These are phyloP conservation scores for Barnettozyma pratensis DNA, from an alignment of 805 yeast species.

Conservation along the genomic window DNA sequence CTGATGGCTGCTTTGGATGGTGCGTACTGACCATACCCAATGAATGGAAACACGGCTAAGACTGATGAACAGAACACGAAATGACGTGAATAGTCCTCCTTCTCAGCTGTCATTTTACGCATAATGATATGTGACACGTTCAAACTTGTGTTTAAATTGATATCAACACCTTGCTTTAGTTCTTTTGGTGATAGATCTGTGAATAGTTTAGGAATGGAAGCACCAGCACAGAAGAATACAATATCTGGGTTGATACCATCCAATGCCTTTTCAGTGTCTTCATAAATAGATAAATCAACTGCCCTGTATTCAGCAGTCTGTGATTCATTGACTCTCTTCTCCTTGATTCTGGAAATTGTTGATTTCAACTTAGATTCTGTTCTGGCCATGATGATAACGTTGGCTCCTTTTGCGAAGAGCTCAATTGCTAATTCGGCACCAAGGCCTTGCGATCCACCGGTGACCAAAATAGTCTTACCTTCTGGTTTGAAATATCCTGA, in stretches of 20 bases:
- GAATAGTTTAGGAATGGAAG: constrained; percentile 74
- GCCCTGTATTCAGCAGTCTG: constrained; percentile 33
- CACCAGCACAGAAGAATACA: constrained; percentile 84
- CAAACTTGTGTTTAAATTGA: constrained; percentile 70
- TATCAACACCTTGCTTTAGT: constrained; percentile 53
- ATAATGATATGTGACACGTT: constrained; percentile 63
- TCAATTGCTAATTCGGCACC: constrained; percentile 74
- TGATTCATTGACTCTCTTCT: constrained; percentile 22
- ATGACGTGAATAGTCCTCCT: constrained; percentile 35
- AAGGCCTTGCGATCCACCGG: constrained; percentile 94
- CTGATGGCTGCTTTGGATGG: constrained; percentile 84
- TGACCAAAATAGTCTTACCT: constrained; percentile 56
- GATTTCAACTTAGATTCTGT: constrained; percentile 52
- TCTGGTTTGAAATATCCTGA: constrained; percentile 19
- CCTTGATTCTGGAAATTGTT: constrained; percentile 43
- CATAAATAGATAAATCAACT: constrained; percentile 63
- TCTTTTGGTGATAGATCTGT: constrained; percentile 57
- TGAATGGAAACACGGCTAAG: constrained; percentile 78
- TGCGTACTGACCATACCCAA: constrained; percentile 88
- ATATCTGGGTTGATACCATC: constrained; percentile 54
- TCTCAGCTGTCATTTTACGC: constrained; percentile 32
- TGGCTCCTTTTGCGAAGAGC: constrained; percentile 49
- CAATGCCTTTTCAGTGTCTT: constrained; percentile 42
- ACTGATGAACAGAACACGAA: constrained; percentile 69
- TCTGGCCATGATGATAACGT: constrained; percentile 73